Base-by-base conservation (phyloP, 1,284 basidiomycete genomes). In the Trametes pubescens region DNA sequence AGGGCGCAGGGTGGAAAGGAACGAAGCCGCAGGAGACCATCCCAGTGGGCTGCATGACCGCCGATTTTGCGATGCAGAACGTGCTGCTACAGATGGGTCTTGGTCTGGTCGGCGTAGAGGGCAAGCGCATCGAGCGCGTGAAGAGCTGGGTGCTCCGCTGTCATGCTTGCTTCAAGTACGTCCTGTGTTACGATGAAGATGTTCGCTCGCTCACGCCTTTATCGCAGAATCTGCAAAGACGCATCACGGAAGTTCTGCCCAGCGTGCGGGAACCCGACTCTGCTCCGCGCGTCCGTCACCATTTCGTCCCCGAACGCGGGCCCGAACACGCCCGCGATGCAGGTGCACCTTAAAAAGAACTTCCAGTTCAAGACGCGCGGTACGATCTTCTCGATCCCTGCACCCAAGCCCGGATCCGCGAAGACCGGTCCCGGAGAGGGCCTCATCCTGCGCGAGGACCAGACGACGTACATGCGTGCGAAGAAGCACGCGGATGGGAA, bases 1-100 rank as follows among this genome's bases (percentile, higher is more conserved):
- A 77, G 44, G 78, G 74, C 9, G 67, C 72, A 40, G 63, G 72
- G 47, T 63, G 52, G 22, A 81, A 81, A 69, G 74, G 75, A 46
- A 84, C 81, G 61, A 76, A 75, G 66, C 55, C 78, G 54, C 68
- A 80, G 52, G 81, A 85, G 62, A 69, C 77, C 11, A 80, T 93
- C 59, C 81, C 81, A 61, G 89, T 88, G 2, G 96, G 94, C 18
- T 96, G 95, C 75, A 95, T 99, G 93, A 99, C 98, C 1, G 94
- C 94, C 43, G 98, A 99, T 85, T 99, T 96, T 78, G 98, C 98
- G 16, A 98, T 99, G 87, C 98, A 99, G 80, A 99, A 99, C 74
- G 95, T 99, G 14, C 79, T 98, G 64, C 80, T 99, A 58, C 96
- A 98, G 76, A 98, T 99, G 93, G 93, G 94, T 0, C 80, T 99